Evolutionary conservation across 192 early-diverging fungal genomes (phyloP).

Genomic region (Entomortierella parvispora): DNA sequence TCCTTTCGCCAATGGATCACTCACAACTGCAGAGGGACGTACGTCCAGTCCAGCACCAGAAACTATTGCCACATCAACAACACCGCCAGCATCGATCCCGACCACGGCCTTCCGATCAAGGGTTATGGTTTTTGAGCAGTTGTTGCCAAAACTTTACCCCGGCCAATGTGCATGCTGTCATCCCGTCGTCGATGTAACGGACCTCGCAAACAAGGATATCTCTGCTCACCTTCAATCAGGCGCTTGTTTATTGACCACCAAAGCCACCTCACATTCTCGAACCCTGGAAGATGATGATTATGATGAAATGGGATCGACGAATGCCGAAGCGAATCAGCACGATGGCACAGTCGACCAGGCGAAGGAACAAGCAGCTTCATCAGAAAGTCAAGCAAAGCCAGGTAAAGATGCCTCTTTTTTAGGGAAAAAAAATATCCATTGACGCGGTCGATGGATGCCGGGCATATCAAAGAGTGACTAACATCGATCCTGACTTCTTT

Average conservation of each 20-base stretch:
- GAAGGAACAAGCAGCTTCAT: background rate
- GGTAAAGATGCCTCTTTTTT: too few species aligned
- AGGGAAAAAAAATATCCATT: background rate
- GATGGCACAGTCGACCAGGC: background rate
- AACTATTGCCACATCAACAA: background rate
- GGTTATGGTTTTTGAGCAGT: slow-evolving; percentile 81
- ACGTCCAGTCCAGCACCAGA: slow-evolving; percentile 6
- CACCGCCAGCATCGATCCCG: slow-evolving; percentile 31
- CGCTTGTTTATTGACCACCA: background rate
- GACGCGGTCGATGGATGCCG: too few species aligned
- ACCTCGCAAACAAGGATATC: slow-evolving; percentile 17
- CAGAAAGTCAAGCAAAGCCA: background rate
- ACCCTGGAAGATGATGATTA: slow-evolving; percentile 51
- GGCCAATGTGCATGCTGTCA: slow-evolving; percentile 52
- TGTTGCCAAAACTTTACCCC: slow-evolving; percentile 68
- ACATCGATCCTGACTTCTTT: background rate
- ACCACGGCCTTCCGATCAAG: slow-evolving; percentile 75
- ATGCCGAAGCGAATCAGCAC: slow-evolving; percentile 8
- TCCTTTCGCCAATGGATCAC: slow-evolving; percentile 4
- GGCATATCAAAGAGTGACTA: background rate
- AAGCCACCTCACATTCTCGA: slow-evolving; percentile 14
- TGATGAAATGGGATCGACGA: slow-evolving; percentile 30
- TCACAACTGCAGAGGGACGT: slow-evolving; percentile 14
- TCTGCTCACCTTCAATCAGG: background rate
- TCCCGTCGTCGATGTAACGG: slow-evolving; percentile 35